Evolutionary conservation across 169 alveolate species (phyloP), one percentile per base, ranked within the genome.

Genomic region (Plasmodium relictum): DNA sequence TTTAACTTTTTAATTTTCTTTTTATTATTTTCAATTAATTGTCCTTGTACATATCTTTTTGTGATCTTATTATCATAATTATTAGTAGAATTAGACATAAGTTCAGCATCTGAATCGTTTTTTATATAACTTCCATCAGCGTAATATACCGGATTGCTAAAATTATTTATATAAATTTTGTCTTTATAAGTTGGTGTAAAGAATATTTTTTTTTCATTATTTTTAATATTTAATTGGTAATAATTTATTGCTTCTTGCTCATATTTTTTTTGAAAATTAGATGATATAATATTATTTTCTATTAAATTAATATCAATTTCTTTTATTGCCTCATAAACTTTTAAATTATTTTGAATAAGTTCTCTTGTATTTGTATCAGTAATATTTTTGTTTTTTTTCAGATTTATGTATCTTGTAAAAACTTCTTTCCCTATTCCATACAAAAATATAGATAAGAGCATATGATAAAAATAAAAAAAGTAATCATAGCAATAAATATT

Each of bases 401-500:
- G 16, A 54, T 76, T 44, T 37, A 65, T 18, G 41, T 61, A 76
- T 8, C 66, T 42, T 31, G 74, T 44, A 63, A 76, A 76, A 20
- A 62, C 65, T 39, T 76, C 70, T 41, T 76, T 45, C 4, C 88
- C 88, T 22, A 52, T 76, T 31, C 88, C 88, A 63, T 76, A 76
- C 24, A 63, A 20, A 45, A 63, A 76, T 7, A 76, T 45, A 39
- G 88, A 76, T 18, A 76, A 52, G 1, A 65, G 58, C 88, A 76
- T 76, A 22, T 76, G 63, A 63, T 76, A 76, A 20, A 76, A 76
- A 76, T 76, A 76, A 48, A 76, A 76, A 41, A 76, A 76, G 39
- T 76, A 76, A 52, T 76, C 88, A 66, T 76, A 76, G 41, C 76
- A 76, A 6, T 70, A 76, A 6, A 76, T 76, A 69, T 76, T 76